Base-by-base conservation (phyloP, 164 flowering plant species). In the Warburgia ugandensis region DNA sequence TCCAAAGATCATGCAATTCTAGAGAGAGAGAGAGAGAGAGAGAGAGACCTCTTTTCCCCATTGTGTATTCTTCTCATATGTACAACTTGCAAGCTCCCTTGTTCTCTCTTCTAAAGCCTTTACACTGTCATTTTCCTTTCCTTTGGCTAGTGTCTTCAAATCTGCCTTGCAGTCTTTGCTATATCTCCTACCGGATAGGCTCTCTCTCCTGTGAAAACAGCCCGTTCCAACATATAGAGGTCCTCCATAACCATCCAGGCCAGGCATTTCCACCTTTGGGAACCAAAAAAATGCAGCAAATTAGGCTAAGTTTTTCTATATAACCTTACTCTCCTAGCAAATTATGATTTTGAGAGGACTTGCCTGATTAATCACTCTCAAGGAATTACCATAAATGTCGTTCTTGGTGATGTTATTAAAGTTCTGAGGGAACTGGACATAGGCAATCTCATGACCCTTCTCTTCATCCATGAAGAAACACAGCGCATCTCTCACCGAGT, bases 31-130 rank as follows among this genome's bases (percentile, higher is more conserved):
- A 42, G 26, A 42, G 25, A 42, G 58, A 56, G 53, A 49, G 64
- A 50, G 35, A 54, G 48, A 45, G 45, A 72, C 71, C 67, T 59
- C 68, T 14, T 48, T 65, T 65, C 76, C 76, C 76, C 73, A 72
- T 16, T 65, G 52, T 9, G 73, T 68, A 38, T 56, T 49, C 20
- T 59, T 37, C 44, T 72, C 73, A 50, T 22, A 51, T 0, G 57
- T 48, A 31, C 72, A 71, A 43, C 27, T 57, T 26, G 75, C 69
- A 29, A 61, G 64, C 12, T 13, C 59, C 36, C 55, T 71, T 25
- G 63, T 50, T 51, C 42, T 58, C 26, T 71, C 62, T 55, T 64
- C 66, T 45, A 62, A 26, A 10, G 45, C 66, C 20, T 6, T n/a
- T 1, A 47, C 28, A 46, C 52, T 68, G 35, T 40, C 46, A 37